Conservation (phyloP, 2,329 filamentous ascomycete genomes). For the Acephala macrosclerotiorum region DNA sequence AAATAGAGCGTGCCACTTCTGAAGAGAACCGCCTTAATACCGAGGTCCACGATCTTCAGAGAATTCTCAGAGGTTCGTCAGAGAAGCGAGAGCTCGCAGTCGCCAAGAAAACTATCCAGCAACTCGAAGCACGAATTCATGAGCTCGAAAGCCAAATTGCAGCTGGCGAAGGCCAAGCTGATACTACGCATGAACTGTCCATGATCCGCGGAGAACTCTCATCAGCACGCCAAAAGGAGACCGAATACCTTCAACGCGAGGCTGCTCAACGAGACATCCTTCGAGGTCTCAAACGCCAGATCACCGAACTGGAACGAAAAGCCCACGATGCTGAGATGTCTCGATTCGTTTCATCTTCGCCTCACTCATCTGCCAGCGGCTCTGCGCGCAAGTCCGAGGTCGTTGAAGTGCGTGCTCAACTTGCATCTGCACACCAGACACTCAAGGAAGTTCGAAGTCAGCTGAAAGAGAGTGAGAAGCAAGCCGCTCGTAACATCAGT, state of each 20-base stretch:
- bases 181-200: constrained; percentile 61
- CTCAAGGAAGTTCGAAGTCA: constrained; percentile 61
- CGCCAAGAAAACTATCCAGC: constrained; percentile 67
- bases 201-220: constrained; percentile 68
- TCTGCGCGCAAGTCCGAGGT: constrained; percentile 64
- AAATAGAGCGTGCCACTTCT: constrained; percentile 70
- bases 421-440: constrained; percentile 65
- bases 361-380: constrained; percentile 56
- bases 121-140: constrained; percentile 64
- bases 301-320: constrained; percentile 71
- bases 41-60: constrained; percentile 61
- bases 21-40: constrained; percentile 69
- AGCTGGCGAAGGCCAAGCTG: constrained; percentile 49
- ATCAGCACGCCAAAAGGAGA: constrained; percentile 69
- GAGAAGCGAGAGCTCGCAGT: constrained; percentile 52
- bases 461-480: constrained; percentile 56
- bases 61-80: constrained; percentile 44
- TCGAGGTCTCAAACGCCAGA: constrained; percentile 68
- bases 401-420: constrained; percentile 64
- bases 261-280: constrained; percentile 66
- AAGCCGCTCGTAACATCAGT: constrained; percentile 48
- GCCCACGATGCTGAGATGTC: constrained; percentile 69
- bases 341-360: constrained; percentile 53
- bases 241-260: constrained; percentile 71
- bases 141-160: constrained; percentile 52